Conservation (phyloP, 2,329 filamentous ascomycete genomes). For the Parastagonospora avenae region DNA sequence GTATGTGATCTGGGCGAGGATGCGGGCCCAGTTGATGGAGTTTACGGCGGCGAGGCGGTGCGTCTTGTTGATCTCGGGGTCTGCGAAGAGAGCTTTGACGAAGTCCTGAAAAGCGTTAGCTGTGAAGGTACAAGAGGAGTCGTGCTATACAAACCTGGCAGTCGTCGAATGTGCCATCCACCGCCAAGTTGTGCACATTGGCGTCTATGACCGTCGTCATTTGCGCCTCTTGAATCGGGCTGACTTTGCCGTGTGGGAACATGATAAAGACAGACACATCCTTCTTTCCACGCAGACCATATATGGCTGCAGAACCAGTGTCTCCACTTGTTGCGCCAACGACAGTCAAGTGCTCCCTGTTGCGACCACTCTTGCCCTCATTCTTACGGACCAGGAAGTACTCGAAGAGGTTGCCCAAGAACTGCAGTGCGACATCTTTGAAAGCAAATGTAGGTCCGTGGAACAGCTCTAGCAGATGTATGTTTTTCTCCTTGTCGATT, state of each 20-base stretch:
- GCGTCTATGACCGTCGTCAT: constrained; percentile 93
- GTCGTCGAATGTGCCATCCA: constrained; percentile 92
- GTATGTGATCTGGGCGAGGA: constrained; percentile 95
- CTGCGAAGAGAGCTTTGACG: constrained; percentile 89
- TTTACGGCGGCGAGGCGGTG: constrained; percentile 92
- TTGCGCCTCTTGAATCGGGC: constrained; percentile 91
- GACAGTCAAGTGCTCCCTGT: constrained; percentile 54
- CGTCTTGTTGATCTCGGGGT: constrained; percentile 79
- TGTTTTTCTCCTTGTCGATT: constrained; percentile 71
- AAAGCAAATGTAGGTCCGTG: constrained; percentile 95
- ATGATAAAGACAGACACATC: constrained; percentile 97
- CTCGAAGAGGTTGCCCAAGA: constrained; percentile 94
- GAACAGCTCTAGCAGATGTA: constrained; percentile 92
- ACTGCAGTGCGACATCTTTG: constrained; percentile 89
- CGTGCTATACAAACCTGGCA: constrained; percentile 68
- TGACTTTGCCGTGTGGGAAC: constrained; percentile 87
- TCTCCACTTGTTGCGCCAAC: constrained; percentile 52
- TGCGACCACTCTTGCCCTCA: constrained; percentile 69
- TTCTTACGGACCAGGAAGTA: constrained; percentile 82
- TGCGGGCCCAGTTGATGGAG: constrained; percentile 95
- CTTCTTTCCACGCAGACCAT: constrained; percentile 92
- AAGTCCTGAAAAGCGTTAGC: constrained; percentile 67
- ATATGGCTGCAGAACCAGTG: constrained; percentile 94
- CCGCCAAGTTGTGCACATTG: constrained; percentile 91
- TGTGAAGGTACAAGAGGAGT: neutral